These are phyloP conservation scores for Amyloporia xantha DNA, from an alignment of 768 basidiomycete species.

Conservation along the genomic window DNA sequence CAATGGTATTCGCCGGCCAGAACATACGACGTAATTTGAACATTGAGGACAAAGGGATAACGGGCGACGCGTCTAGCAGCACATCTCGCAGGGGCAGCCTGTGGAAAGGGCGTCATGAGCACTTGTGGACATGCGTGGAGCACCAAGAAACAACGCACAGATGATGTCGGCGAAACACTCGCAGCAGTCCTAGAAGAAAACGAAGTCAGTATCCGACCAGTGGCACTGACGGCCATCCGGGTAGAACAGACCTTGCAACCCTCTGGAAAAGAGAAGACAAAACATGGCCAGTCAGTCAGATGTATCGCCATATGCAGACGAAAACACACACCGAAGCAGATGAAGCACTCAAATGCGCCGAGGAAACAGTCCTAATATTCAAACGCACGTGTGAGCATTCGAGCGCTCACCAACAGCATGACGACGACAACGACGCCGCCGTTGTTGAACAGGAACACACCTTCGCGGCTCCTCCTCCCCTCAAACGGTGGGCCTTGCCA, in stretches of 20 bases:
- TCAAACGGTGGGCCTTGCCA: conserved; percentile 49
- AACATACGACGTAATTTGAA: neutral
- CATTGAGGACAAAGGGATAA: neutral
- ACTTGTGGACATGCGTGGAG: too few species aligned
- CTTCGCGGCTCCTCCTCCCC: conserved; percentile 68
- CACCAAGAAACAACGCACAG: conserved; percentile 39
- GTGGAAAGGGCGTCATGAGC: neutral
- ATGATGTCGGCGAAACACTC: conserved; percentile 65
- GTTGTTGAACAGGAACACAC: conserved; percentile 33
- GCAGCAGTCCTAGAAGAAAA: conserved; percentile 50
- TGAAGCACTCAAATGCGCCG: conserved; percentile 54
- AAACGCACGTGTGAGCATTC: neutral
- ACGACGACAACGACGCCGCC: neutral
- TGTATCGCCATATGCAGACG: neutral
- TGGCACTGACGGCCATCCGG: neutral
- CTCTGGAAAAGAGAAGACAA: conserved; percentile 31
- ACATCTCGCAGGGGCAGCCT: conserved; percentile 82
- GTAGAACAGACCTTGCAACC: conserved; percentile 55
- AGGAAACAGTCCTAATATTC: conserved; percentile 57
- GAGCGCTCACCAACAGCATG: neutral
- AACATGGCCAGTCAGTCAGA: too few species aligned
- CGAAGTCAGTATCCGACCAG: neutral
- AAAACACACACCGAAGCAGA: conserved; percentile 57
- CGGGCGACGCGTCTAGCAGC: conserved; percentile 37
- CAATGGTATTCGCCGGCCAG: neutral